Evolutionary conservation across 2,329 filamentous ascomycete genomes (phyloP).

Genomic region (Cercospora sesami): DNA sequence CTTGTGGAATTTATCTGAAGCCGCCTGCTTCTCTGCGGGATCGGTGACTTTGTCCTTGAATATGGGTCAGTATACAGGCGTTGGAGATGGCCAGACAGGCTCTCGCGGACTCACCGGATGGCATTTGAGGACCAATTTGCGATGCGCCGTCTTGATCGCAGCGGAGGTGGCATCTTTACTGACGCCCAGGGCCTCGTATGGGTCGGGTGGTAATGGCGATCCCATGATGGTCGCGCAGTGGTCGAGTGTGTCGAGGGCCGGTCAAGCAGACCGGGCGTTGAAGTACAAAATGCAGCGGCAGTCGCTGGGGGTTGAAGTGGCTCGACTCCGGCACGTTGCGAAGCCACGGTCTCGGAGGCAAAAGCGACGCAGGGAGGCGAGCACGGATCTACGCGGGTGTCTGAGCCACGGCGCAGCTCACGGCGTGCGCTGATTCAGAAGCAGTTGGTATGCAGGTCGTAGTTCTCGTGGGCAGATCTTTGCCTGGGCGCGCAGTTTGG

Average conservation of each 20-base stretch:
- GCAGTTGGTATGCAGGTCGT: slow-evolving; percentile 6
- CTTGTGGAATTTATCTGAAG: slow-evolving; percentile 84
- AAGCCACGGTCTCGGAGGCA: background rate
- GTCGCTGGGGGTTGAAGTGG: background rate
- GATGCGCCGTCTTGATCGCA: slow-evolving; percentile 86
- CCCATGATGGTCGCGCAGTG: slow-evolving; percentile 20
- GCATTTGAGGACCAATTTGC: slow-evolving; percentile 82
- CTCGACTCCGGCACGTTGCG: background rate
- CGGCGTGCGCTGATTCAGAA: background rate
- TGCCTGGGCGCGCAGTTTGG: background rate
- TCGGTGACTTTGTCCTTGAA: slow-evolving; percentile 61
- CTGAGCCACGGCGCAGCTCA: background rate
- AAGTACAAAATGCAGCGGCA: slow-evolving; percentile 10
- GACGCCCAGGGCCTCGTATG: slow-evolving; percentile 77
- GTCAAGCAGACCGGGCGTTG: slow-evolving; percentile 19
- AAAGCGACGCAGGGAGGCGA: slow-evolving; percentile 11
- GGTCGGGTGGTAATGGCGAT: slow-evolving; percentile 62
- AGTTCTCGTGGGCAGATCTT: slow-evolving; percentile 7
- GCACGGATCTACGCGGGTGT: slow-evolving; percentile 7
- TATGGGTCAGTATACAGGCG: background rate
- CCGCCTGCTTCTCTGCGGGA: slow-evolving; percentile 70
- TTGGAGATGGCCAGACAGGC: background rate
- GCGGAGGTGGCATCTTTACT: slow-evolving; percentile 70
- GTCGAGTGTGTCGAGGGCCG: slow-evolving; percentile 10
- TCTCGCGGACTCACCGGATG: slow-evolving; percentile 52